Conservation (phyloP, 2,329 filamentous ascomycete genomes). For the Nemania abortiva region DNA sequence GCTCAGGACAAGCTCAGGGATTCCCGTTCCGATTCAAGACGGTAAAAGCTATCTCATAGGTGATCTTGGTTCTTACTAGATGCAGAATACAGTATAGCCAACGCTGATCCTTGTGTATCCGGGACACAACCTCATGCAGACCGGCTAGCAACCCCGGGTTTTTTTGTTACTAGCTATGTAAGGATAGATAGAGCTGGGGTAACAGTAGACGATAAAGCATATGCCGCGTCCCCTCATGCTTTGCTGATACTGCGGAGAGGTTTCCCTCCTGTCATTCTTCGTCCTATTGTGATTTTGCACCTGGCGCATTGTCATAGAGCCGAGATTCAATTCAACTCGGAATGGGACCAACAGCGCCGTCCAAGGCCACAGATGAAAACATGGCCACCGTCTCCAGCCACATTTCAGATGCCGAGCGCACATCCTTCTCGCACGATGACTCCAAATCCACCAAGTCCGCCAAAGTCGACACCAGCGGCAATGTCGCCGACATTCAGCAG, state of each 20-base stretch:
- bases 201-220: constrained; percentile 24
- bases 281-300: background rate
- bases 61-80: constrained; percentile 4
- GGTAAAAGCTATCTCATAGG: no score
- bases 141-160: background rate
- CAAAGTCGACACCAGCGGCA: constrained; percentile 34
- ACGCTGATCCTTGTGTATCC: constrained; percentile 12
- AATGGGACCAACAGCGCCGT: constrained; percentile 28
- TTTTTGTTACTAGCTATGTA: background rate
- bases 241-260: constrained; percentile 2
- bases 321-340: background rate
- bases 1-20: no score
- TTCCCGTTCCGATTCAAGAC: no score
- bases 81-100: background rate
- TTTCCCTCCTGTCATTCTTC: background rate
- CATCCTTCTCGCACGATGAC: constrained; percentile 35
- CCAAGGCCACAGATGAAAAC: constrained; percentile 21
- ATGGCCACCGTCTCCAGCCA: constrained; percentile 26
- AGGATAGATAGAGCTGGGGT: constrained; percentile 9
- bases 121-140: background rate
- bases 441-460: constrained; percentile 30
- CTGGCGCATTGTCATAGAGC: constrained; percentile 12
- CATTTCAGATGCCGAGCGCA: constrained; percentile 33
- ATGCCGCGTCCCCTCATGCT: background rate
- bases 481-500: constrained; percentile 42